Evolutionary conservation across 305 asterid genomes (phyloP), one percentile per base, ranked within the genome.

Genomic region (Fraxinus floribunda): DNA sequence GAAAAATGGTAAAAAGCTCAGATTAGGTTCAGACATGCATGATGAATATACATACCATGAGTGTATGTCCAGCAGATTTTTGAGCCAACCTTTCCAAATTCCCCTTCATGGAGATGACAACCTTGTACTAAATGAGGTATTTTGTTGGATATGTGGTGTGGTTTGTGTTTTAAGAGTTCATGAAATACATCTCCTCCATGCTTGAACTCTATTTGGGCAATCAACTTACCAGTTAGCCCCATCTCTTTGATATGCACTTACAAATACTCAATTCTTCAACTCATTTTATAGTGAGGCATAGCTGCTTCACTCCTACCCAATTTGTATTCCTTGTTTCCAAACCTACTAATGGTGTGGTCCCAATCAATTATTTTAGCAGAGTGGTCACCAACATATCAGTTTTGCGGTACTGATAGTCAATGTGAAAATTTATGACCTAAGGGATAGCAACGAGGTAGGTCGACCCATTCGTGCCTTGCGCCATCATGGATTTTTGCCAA

Each of bases 101-200:
- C 86, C 6, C 91, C 91, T 62, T 86, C 83, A 70, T 76, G 88
- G 18, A 84, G 22, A 36, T 86, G 87, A 81, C 82, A 86, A 1
- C 87, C 87, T 6, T 86, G 89, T 0, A 85, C 76, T 46, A 82
- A 82, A 0, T 22, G 44, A 32, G 87, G 90, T 83, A 70, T 81
- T n/a, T 52, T 39, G 7, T 30, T 60, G 35, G 90, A 78, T n/a
- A 89, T 5, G 6, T 83, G 77, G 1, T 87, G 88, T 30, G 88
- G 88, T n/a, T 22, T 87, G 72, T 81, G 20, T 15, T 77, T 72
- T 79, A 83, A 30, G 4, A 87, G 86, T 2, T 87, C 83, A 49
- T 87, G 88, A 15, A 85, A 81, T 83, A 87, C n/a, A 46, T 87
- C 90, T 64, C 88, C 86, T 29, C 87, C 88, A 24, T 83, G 83